A percentile compares a stretch with the other conserved stretches of the same genome.
Conservation (phyloP, 495 filamentous ascomycete genomes). For the Lophiostoma macrostomum region DNA sequence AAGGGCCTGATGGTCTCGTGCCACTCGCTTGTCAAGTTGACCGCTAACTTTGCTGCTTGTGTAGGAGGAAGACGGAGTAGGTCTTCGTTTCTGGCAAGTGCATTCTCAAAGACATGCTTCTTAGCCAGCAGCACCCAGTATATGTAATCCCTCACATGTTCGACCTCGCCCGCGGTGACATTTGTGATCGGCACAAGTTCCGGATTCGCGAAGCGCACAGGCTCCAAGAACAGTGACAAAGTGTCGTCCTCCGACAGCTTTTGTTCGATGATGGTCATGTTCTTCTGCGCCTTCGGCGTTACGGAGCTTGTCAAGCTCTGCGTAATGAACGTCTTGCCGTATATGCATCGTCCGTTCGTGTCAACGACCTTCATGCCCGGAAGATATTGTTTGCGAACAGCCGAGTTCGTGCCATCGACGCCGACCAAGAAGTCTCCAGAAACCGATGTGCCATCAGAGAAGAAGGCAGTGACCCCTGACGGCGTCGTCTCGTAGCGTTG, state of each 20-base stretch:
- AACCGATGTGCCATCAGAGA: constrained; percentile 50
- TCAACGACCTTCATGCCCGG: constrained; percentile 34
- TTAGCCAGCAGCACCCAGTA: constrained; percentile 38
- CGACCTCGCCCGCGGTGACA: too few relatives aligned
- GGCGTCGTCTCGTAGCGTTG: constrained; percentile 35
- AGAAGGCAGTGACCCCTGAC: constrained; percentile 46
- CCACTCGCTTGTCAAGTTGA: constrained; percentile 22
- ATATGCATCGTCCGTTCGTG: constrained; percentile 31
- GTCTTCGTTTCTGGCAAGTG: constrained; percentile 20
- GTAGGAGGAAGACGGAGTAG: constrained; percentile 6
- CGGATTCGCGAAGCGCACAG: constrained; percentile 27
- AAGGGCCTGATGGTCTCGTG: constrained; percentile 18
- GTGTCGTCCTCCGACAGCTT: constrained; percentile 27
- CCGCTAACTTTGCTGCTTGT: constrained; percentile 10
- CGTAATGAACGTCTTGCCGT: constrained; percentile 37
- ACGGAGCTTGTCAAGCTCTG: constrained; percentile 29
- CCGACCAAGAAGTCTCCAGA: constrained; percentile 54
- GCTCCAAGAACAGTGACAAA: constrained; percentile 28
- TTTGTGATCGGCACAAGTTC: constrained; percentile 22
- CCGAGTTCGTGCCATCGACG: constrained; percentile 55
- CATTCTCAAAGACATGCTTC: constrained; percentile 12
- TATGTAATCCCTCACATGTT: too few relatives aligned
- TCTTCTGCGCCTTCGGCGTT: constrained; percentile 15
- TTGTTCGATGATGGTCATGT: constrained; percentile 34
- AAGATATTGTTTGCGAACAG: constrained; percentile 41